A percentile compares a stretch with the other conserved stretches of the same genome.
Conservation (phyloP, 345 rosid genomes). For the Adansonia digitata region DNA sequence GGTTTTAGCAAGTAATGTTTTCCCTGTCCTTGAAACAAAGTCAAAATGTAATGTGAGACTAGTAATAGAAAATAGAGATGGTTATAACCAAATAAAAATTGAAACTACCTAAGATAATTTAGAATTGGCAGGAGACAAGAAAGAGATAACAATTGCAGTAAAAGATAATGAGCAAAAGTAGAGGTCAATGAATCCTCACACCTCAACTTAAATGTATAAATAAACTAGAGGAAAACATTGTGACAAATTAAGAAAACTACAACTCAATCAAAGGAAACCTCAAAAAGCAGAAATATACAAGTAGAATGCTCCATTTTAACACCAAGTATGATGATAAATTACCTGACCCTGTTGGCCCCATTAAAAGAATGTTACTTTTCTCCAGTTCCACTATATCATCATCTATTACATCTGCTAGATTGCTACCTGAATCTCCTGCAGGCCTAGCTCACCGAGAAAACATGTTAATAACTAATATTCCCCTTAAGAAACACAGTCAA, state of each 20-base stretch:
- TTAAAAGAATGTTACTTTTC: constrained; percentile 94
- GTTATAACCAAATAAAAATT: neutral
- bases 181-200: neutral
- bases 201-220: neutral
- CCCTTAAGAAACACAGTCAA: neutral
- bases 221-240: neutral
- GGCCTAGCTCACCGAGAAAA: constrained; percentile 61
- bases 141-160: neutral
- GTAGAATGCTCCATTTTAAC: neutral
- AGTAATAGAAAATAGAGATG: constrained; percentile 10
- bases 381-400: constrained; percentile 91
- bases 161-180: neutral
- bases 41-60: constrained; percentile 32
- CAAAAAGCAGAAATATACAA: neutral
- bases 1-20: constrained; percentile 93
- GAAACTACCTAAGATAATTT: neutral
- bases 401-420: constrained; percentile 41
- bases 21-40: constrained; percentile 85
- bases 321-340: constrained; percentile 19
- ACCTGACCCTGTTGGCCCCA: constrained; percentile 99
- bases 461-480: constrained; percentile 24
- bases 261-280: neutral
- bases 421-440: constrained; percentile 44
- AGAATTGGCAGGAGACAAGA: neutral
- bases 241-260: neutral